These are phyloP conservation scores for Ballota nigra DNA, from an alignment of 257 asterid genomes.

Conservation along the genomic window DNA sequence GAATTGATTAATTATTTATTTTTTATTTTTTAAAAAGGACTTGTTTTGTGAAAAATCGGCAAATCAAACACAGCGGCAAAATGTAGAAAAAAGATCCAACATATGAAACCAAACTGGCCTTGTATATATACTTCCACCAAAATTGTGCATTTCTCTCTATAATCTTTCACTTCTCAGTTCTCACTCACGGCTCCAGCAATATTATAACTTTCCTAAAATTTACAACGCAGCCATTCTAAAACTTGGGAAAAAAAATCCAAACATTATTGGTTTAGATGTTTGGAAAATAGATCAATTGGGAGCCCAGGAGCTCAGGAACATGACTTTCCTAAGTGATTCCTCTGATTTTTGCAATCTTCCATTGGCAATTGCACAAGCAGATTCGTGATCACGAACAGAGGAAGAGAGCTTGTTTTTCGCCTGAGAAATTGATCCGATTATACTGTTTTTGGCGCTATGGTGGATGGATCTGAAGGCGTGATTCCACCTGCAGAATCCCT, in stretches of 20 bases:
- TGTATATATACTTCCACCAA: no score
- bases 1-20: no score
- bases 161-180: no score
- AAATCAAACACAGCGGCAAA: no score
- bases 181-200: no score
- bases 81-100: background rate
- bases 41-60: no score
- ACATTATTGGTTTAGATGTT: no score
- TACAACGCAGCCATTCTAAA: background rate
- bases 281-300: background rate
- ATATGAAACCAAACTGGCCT: background rate
- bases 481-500: constrained; percentile 26
- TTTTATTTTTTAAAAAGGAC: no score
- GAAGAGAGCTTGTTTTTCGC: background rate
- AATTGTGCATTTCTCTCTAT: no score
- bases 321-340: background rate
- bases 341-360: background rate
- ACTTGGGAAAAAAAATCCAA: background rate
- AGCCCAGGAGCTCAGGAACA: background rate
- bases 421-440: background rate
- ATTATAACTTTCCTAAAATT: no score
- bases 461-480: constrained; percentile 15
- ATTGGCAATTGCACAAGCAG: background rate
- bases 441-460: background rate
- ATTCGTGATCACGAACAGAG: background rate